Conservation (phyloP, 257 asterid genomes). For the Cinchona pubescens region DNA sequence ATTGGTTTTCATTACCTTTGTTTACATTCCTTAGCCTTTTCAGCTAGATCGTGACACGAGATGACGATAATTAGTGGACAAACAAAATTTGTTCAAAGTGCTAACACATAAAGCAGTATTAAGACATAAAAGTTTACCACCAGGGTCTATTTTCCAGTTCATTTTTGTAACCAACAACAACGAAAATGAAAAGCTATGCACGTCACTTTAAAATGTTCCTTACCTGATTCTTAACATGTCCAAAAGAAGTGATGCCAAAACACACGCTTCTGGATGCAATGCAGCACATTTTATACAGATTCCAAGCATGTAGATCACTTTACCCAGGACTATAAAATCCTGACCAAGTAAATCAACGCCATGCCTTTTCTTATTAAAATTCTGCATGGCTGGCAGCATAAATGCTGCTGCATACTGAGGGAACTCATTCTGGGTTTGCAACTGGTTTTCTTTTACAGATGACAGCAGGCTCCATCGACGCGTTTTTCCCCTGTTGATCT, state of each 20-base stretch:
- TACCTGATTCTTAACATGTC: constrained; percentile 89
- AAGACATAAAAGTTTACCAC: not conserved
- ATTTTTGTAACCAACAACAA: not conserved
- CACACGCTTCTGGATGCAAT: constrained; percentile 96
- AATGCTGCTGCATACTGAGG: constrained; percentile 89
- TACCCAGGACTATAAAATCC: constrained; percentile 85
- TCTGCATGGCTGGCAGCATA: constrained; percentile 95
- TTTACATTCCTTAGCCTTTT: not conserved
- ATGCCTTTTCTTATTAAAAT: constrained; percentile 82
- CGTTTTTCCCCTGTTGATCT: constrained; percentile 59
- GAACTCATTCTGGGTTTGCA: constrained; percentile 60
- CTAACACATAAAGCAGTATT: not conserved
- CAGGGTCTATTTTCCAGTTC: not conserved
- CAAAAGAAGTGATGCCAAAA: constrained; percentile 78
- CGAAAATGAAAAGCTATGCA: constrained; percentile 7
- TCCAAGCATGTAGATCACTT: constrained; percentile 86
- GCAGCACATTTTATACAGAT: constrained; percentile 87
- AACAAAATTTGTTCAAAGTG: not conserved
- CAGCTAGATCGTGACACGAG: not conserved
- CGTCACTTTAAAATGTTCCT: not conserved
- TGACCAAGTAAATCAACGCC: constrained; percentile 85
- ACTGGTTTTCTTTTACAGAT: constrained; percentile 36
- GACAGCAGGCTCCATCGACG: constrained; percentile 66
- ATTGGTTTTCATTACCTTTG: too few relatives aligned
- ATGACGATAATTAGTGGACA: not conserved